Evolutionary conservation across 1,139 yeast species (phyloP), one percentile per base, ranked within the genome.

Genomic region (Ogataea hybrid): DNA sequence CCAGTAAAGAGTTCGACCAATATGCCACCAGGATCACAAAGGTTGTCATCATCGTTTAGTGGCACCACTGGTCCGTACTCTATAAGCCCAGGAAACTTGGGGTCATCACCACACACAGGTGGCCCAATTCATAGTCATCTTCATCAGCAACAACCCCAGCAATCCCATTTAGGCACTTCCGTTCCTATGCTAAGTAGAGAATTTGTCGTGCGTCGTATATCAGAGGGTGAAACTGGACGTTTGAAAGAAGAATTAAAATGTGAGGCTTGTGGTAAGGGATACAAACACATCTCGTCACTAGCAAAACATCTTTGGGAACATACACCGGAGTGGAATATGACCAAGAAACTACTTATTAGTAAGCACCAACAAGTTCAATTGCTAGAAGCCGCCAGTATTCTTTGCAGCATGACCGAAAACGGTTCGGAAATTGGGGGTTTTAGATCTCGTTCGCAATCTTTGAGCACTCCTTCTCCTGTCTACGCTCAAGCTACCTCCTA

Each of bases 351-450:
- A 39, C 67, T 84, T 33, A 85, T 87, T 35, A 81, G 90, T n/a
- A 87, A 87, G 62, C 96, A 87, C 62, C 96, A 87, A 62, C 95
- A 87, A 61, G 96, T 87, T 5, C 96, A 87, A 62, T 69, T 87
- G 29, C 70, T 87, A 36, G 95, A 87, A 60, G 96, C 95, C 9
- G 96, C 96, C 3, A 81, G 90, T 44, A 86, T 87, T 35, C 69
- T 87, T 45, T 90, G 88, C 28, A 83, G 88, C 7, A 82, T 87
- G 87, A 84, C 81, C 57, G 94, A 83, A 38, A 57, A 52, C 32
- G 49, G 46, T 9, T 31, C 44, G 3, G 48, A 47, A 9, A 38
- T 30, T 20, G 30, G 40, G 15, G 50, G 50, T 11, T 44, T 42
- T 15, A 29, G 50, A 32, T 45, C 50, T 5, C 36, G 50, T 32